Evolutionary conservation across 352 stramenopile species (phyloP).

Genomic region (Globisporangium echinulatum): DNA sequence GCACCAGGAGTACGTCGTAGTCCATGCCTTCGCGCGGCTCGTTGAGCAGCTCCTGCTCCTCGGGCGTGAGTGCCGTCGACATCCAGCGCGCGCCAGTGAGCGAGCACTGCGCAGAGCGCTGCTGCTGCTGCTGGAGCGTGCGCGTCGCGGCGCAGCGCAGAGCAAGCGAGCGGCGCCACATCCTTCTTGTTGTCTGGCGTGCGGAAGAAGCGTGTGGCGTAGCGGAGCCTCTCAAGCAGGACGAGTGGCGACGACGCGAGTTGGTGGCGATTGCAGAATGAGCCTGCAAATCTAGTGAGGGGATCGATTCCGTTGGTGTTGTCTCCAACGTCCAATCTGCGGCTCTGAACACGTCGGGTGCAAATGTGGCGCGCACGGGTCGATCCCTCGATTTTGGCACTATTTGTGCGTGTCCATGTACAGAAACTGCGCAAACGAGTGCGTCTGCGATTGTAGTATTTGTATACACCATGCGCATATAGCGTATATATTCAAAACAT

Average conservation of each 20-base stretch:
- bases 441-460: neutral
- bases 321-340: neutral
- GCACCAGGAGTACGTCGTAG: constrained; percentile 98
- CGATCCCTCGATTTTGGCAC: neutral
- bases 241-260: neutral
- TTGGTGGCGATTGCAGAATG: constrained; percentile 1
- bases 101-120: constrained; percentile 8
- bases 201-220: neutral
- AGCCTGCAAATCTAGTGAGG: neutral
- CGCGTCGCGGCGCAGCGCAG: constrained; percentile 5
- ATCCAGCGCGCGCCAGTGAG: constrained; percentile 26
- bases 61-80: constrained; percentile 34
- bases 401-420: neutral
- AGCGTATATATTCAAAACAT: neutral
- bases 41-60: constrained; percentile 65
- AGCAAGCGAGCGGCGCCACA: constrained; percentile 11
- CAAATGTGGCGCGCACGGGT: neutral
- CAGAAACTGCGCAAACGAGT: neutral
- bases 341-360: constrained; percentile 2
- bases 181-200: neutral
- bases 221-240: neutral
- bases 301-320: constrained; percentile 6
- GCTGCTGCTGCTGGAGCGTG: constrained; percentile 4
- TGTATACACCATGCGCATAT: neutral
- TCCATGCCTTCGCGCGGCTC: constrained; percentile 91